Percentiles rank a stretch among this genome's conserved stretches.
phyloP scores from a whole-genome alignment of 2,329 filamentous ascomycete species.

The Periconia sp. region DNA sequence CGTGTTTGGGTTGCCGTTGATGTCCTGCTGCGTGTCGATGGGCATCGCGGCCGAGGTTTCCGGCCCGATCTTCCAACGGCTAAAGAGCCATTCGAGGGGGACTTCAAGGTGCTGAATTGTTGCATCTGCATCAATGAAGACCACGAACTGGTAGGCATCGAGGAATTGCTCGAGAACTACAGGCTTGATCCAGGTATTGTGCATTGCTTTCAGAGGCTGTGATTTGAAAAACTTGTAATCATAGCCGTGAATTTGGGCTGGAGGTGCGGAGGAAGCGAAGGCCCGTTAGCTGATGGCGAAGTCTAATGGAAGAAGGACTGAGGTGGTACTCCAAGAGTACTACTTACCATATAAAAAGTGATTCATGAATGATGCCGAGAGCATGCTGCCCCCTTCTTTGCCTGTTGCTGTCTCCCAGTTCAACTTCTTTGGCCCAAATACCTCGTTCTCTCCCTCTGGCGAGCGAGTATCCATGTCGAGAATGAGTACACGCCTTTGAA shows the following conservation, averaged over 20 bases:
- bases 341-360: conserved; percentile 43
- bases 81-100: conserved; percentile 54
- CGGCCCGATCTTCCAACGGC: conserved; percentile 48
- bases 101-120: conserved; percentile 47
- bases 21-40: conserved; percentile 12
- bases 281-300: neutral
- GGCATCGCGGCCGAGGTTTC: conserved; percentile 47
- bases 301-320: neutral
- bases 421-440: conserved; percentile 22
- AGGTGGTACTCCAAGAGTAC: neutral
- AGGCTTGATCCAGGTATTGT: conserved; percentile 48
- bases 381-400: conserved; percentile 24
- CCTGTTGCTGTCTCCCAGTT: conserved; percentile 24
- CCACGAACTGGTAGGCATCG: conserved; percentile 44
- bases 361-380: conserved; percentile 45
- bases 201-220: conserved; percentile 28
- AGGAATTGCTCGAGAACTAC: conserved; percentile 45
- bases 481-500: conserved; percentile 31
- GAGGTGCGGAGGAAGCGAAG: neutral
- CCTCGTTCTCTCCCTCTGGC: conserved; percentile 21
- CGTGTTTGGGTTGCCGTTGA: conserved; percentile 16
- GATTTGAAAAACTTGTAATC: conserved; percentile 47
- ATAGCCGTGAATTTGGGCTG: conserved; percentile 47
- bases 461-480: conserved; percentile 35
- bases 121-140: conserved; percentile 52